These are phyloP conservation scores for Astraeus odoratus DNA, from an alignment of 768 basidiomycete species.

Conservation along the genomic window DNA sequence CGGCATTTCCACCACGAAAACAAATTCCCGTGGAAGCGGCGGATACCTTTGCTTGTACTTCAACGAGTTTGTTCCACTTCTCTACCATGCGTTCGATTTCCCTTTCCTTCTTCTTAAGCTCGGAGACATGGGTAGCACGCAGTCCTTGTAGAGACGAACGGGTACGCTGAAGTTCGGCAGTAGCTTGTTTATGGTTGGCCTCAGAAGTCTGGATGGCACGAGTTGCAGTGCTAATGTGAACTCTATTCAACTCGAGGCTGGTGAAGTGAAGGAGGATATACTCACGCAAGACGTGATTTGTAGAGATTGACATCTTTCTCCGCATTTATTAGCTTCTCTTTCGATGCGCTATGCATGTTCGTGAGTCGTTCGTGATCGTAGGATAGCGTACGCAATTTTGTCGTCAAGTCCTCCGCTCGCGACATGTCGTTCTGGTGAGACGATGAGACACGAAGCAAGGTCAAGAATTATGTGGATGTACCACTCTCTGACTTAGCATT, in stretches of 20 bases:
- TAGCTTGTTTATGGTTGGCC: conserved; percentile 62
- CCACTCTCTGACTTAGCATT: conserved; percentile 71
- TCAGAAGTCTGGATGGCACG: conserved; percentile 55
- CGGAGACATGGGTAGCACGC: conserved; percentile 59
- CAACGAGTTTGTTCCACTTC: conserved; percentile 65
- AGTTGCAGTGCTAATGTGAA: conserved; percentile 37
- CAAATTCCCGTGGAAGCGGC: conserved; percentile 41
- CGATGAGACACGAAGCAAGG: conserved; percentile 11
- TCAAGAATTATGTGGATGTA: conserved; percentile 32
- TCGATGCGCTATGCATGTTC: conserved; percentile 53
- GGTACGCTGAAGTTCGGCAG: conserved; percentile 65
- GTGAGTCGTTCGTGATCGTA: conserved; percentile 77
- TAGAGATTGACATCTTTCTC: conserved; percentile 73
- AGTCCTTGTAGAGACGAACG: conserved; percentile 60
- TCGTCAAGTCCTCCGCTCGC: conserved; percentile 67
- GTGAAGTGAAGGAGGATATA: conserved; percentile 10
- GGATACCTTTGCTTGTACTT: conserved; percentile 56
- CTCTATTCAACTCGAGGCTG: not conserved
- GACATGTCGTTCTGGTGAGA: conserved; percentile 60
- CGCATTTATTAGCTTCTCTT: conserved; percentile 59
- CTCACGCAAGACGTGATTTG: conserved; percentile 68
- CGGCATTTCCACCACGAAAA: conserved; percentile 46
- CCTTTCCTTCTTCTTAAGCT: conserved; percentile 77
- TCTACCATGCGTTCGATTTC: conserved; percentile 71
- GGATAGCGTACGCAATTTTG: conserved; percentile 66